These are phyloP conservation scores for Trichophyton rubrum DNA, from an alignment of 2,329 filamentous ascomycete genomes.

Conservation along the genomic window DNA sequence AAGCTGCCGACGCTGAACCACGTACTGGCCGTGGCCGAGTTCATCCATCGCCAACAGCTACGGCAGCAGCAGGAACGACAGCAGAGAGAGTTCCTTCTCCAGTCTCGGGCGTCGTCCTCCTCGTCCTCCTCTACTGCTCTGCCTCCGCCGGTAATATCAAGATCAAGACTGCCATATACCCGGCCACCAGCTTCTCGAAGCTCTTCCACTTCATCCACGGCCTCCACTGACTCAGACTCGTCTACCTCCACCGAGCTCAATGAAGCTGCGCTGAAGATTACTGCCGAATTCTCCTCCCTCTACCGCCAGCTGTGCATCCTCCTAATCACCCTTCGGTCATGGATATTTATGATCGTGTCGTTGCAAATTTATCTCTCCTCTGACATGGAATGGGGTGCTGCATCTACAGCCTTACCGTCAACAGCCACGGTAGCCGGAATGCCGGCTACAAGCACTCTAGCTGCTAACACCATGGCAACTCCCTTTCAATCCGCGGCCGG, in stretches of 20 bases:
- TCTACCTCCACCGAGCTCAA: background rate
- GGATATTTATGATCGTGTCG: slow-evolving; percentile 26
- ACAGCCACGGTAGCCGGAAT: slow-evolving; percentile 11
- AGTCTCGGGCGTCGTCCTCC: background rate
- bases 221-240: background rate
- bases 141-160: background rate
- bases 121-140: no score
- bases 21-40: slow-evolving; percentile 43
- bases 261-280: slow-evolving; percentile 9
- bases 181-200: background rate
- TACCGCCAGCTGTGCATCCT: slow-evolving; percentile 30
- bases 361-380: slow-evolving; percentile 28
- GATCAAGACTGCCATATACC: background rate
- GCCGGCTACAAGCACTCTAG: background rate
- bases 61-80: background rate
- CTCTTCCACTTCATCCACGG: background rate
- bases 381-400: slow-evolving; percentile 17
- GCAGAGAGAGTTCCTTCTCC: background rate
- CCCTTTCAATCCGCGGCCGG: background rate
- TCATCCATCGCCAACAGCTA: slow-evolving; percentile 20
- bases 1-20: slow-evolving; percentile 52
- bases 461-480: slow-evolving; percentile 5
- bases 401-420: background rate
- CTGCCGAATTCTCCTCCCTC: slow-evolving; percentile 18
- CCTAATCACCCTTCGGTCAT: slow-evolving; percentile 25